Percentiles rank a stretch among this genome's conserved stretches.
Conservation (phyloP, 2,329 filamentous ascomycete species). For the Colletotrichum plurivorum region DNA sequence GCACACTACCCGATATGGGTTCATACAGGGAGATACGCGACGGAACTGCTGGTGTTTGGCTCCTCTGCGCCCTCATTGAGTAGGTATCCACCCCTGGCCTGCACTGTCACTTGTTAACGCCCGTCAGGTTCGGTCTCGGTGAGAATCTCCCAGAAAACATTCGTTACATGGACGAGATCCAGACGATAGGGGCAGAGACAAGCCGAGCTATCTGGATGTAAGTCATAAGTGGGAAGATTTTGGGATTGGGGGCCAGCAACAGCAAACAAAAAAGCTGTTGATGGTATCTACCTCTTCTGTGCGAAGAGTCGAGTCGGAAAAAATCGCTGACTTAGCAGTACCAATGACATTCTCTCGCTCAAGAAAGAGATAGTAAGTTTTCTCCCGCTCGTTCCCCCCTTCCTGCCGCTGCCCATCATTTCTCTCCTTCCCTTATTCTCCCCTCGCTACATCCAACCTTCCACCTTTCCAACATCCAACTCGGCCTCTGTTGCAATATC, state of each 20-base stretch:
- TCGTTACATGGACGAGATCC: conserved; percentile 20
- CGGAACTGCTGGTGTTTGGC: conserved; percentile 46
- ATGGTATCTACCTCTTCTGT: background rate
- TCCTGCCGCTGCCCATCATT: background rate
- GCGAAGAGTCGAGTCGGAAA: background rate
- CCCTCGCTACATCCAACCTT: background rate
- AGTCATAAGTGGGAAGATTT: background rate
- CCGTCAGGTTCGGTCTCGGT: conserved; percentile 15
- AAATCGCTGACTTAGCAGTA: conserved; percentile 6
- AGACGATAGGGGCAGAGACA: conserved; percentile 45
- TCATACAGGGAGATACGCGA: conserved; percentile 48
- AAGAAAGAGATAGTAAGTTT: conserved; percentile 49
- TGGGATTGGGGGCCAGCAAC: background rate
- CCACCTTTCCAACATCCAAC: background rate
- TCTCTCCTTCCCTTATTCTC: too few species aligned
- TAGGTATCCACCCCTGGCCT: conserved; percentile 16
- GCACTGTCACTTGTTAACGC: background rate
- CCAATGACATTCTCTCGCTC: conserved; percentile 51
- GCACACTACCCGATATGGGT: conserved; percentile 45
- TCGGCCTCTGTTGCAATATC: background rate
- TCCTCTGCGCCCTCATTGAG: conserved; percentile 47
- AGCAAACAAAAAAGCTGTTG: background rate
- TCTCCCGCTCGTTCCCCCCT: too few species aligned
- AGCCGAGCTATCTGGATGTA: conserved; percentile 44
- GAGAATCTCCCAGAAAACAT: conserved; percentile 31